Evolutionary conservation across 495 filamentous ascomycete species (phyloP).

Genomic region (Thermothielavioides terrestris): DNA sequence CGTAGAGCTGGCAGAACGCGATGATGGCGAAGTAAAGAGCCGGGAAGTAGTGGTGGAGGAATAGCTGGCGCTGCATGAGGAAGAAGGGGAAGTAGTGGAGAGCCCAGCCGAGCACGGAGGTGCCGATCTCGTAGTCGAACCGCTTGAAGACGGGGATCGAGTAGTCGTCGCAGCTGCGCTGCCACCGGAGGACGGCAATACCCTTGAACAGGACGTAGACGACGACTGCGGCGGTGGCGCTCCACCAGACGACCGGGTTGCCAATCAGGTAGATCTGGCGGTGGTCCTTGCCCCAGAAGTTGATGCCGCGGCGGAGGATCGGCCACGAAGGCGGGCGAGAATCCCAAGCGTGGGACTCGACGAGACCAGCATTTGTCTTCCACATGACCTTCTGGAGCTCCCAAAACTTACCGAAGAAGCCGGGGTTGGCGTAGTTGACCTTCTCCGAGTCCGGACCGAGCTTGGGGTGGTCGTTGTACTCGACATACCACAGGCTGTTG

Average conservation of each 20-base stretch:
- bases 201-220: conserved; percentile 79
- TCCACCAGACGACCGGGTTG: conserved; percentile 95
- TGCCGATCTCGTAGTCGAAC: conserved; percentile 95
- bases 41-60: conserved; percentile 85
- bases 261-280: conserved; percentile 95
- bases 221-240: conserved; percentile 68
- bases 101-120: conserved; percentile 80
- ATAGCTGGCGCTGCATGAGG: conserved; percentile 89
- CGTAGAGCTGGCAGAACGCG: conserved; percentile 76
- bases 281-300: conserved; percentile 95
- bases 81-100: conserved; percentile 98
- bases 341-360: conserved; percentile 96
- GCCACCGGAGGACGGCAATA: conserved; percentile 84
- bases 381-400: conserved; percentile 99
- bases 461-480: conserved; percentile 74
- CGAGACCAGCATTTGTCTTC: conserved; percentile 92
- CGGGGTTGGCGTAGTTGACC: conserved; percentile 90
- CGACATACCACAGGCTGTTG: conserved; percentile 95
- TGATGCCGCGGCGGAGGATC: conserved; percentile 87
- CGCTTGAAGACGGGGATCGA: conserved; percentile 72
- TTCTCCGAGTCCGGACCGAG: conserved; percentile 70
- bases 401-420: conserved; percentile 98
- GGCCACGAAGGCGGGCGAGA: conserved; percentile 93
- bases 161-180: conserved; percentile 85
- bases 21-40: conserved; percentile 93